A percentile compares a stretch with the other conserved stretches of the same genome.
These are phyloP conservation scores for Arabidopsis hybrid DNA, from an alignment of 441 rosid species.

Conservation along the genomic window DNA sequence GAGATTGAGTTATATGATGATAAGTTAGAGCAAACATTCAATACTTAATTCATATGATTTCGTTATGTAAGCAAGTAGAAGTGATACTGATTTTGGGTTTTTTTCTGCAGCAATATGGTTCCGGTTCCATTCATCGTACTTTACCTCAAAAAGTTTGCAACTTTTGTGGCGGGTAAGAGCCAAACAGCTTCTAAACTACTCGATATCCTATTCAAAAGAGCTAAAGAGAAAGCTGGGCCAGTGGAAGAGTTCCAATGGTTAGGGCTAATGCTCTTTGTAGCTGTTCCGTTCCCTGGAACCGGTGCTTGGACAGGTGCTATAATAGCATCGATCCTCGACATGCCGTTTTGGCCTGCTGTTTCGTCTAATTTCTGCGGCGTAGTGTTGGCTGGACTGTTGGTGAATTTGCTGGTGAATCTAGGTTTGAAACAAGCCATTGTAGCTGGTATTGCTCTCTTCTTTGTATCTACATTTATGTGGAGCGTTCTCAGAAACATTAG, in stretches of 20 bases:
- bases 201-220: conserved; percentile 66
- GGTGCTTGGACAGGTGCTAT: conserved; percentile 98
- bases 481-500: conserved; percentile 64
- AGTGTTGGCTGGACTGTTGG: conserved; percentile 82
- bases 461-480: conserved; percentile 87
- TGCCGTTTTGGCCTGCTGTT: conserved; percentile 88
- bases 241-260: conserved; percentile 94
- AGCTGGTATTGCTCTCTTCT: conserved; percentile 71
- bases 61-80: conserved; percentile 13
- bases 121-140: conserved; percentile 93
- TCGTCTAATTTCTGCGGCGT: conserved; percentile 87
- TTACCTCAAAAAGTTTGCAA: conserved; percentile 71
- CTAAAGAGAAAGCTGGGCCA: conserved; percentile 83
- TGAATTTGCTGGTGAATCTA: conserved; percentile 83
- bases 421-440: conserved; percentile 78
- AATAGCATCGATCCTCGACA: conserved; percentile 85
- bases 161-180: conserved; percentile 77
- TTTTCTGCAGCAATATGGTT: conserved; percentile 80
- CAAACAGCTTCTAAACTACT: conserved; percentile 61
- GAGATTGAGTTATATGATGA: conserved; percentile 6
- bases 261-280: conserved; percentile 93
- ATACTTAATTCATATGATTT: not conserved
- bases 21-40: not conserved
- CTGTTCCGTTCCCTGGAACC: conserved; percentile 96
- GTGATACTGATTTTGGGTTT: conserved; percentile 11